Conservation (phyloP, 139 green algal genomes). For the Chlorella ohadii region DNA sequence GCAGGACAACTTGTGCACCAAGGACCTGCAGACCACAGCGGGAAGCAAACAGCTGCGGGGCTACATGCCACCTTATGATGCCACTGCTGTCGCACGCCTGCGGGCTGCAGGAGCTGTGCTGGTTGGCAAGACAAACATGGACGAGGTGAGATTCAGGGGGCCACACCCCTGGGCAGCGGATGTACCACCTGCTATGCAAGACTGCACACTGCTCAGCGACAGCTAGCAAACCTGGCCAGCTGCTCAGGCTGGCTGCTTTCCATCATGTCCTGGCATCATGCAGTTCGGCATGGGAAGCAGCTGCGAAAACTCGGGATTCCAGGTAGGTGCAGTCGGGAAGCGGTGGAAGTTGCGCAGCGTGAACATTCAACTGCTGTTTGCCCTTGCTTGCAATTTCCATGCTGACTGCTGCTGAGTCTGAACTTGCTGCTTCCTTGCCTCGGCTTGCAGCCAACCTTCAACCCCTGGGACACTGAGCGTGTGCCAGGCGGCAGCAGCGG, state of each 20-base stretch:
- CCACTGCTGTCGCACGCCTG: conserved; percentile 78
- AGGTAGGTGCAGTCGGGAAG: conserved; percentile 66
- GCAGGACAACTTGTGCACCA: conserved; percentile 96
- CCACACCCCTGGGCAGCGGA: too few species aligned
- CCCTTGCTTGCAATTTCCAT: too few species aligned
- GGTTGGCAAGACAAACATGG: conserved; percentile 98
- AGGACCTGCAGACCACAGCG: conserved; percentile 86
- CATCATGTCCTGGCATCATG: too few species aligned
- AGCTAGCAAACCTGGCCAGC: too few species aligned
- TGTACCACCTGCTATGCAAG: too few species aligned
- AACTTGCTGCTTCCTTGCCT: not conserved
- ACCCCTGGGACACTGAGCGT: conserved; percentile 80
- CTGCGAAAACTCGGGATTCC: conserved; percentile 91
- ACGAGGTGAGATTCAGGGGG: conserved; percentile 75
- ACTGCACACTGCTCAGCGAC: too few species aligned
- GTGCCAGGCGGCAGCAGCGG: conserved; percentile 96
- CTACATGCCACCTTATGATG: conserved; percentile 81
- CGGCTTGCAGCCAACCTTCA: conserved; percentile 53
- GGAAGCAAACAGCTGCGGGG: conserved; percentile 79
- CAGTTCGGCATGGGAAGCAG: conserved; percentile 96
- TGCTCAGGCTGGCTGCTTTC: too few species aligned
- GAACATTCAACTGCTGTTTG: too few species aligned
- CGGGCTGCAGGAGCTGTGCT: conserved; percentile 82
- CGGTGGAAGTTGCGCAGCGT: too few species aligned
- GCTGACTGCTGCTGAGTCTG: not conserved